A percentile compares a stretch with the other conserved stretches of the same genome.
phyloP scores from a whole-genome alignment of 108 stramenopile genomes.

The Licmophora abbreviata region DNA sequence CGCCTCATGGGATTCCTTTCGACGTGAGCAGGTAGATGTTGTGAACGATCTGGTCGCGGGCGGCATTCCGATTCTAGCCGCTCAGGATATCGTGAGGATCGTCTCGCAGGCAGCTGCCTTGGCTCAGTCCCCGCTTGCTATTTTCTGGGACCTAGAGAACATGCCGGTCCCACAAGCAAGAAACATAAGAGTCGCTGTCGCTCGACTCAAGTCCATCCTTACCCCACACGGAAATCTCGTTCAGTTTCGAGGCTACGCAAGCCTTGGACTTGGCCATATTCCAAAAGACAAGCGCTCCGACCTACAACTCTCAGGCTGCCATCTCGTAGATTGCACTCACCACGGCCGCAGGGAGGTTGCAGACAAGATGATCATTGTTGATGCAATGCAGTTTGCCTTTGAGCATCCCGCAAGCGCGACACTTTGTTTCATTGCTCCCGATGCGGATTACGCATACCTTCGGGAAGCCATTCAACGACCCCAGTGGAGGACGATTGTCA shows the following conservation, averaged over 20 bases:
- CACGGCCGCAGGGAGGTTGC: conserved; percentile 27
- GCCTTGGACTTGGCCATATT: conserved; percentile 22
- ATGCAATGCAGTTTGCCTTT: conserved; percentile 33
- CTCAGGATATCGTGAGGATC: conserved; percentile 19
- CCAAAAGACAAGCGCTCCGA: conserved; percentile 27
- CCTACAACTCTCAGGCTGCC: conserved; percentile 25
- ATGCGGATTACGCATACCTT: conserved; percentile 26
- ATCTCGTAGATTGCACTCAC: conserved; percentile 30
- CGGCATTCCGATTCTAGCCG: conserved; percentile 27
- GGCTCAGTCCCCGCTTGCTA: conserved; percentile 10
- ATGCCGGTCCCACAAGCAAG: conserved; percentile 18
- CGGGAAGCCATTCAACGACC: conserved; percentile 19
- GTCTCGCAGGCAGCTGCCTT: conserved; percentile 5
- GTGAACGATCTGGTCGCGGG: conserved; percentile 13
- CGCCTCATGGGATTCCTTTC: conserved; percentile 35
- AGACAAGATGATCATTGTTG: conserved; percentile 41
- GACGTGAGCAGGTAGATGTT: conserved; percentile 13
- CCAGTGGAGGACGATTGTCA: conserved; percentile 30
- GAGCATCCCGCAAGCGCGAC: conserved; percentile 24
- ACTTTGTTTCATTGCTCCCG: conserved; percentile 28
- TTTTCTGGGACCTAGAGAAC: conserved; percentile 41
- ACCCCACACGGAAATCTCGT: conserved; percentile 15
- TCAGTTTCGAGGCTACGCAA: conserved; percentile 31
- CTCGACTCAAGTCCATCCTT: conserved; percentile 15
- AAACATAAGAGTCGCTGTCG: conserved; percentile 10